Conservation (phyloP, 176 grass and related monocot genomes). For the Thalia dealbata region DNA sequence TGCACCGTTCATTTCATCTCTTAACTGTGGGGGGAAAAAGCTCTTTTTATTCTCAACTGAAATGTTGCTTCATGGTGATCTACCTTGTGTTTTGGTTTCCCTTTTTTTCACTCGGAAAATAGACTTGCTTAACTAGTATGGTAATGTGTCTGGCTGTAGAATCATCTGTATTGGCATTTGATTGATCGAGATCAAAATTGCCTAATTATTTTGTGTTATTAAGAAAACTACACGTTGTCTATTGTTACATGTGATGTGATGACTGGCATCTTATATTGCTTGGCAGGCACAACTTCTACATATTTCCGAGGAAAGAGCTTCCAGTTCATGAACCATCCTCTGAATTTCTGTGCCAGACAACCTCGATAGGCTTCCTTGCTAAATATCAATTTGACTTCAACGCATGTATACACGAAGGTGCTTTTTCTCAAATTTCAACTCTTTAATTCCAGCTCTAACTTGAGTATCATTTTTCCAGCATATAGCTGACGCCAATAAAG, state of each 20-base stretch:
- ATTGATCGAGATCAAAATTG: too few species aligned
- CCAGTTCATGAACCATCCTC: conserved; percentile 35
- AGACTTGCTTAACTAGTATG: too few species aligned
- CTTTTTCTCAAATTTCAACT: conserved; percentile 27
- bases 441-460: background rate
- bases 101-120: background rate
- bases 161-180: too few species aligned
- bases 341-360: conserved; percentile 84
- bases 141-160: background rate
- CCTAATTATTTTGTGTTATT: background rate
- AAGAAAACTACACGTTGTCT: background rate
- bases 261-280: conserved; percentile 1
- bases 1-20: background rate
- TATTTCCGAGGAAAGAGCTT: conserved; percentile 62
- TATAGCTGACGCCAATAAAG: background rate
- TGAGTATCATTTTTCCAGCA: background rate
- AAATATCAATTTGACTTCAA: conserved; percentile 92
- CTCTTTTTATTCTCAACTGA: background rate
- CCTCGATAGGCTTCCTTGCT: conserved; percentile 78
- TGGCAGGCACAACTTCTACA: conserved; percentile 72
- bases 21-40: background rate
- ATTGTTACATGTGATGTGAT: background rate
- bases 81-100: background rate
- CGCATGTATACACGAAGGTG: conserved; percentile 67
- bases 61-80: background rate